A percentile compares a stretch with the other conserved stretches of the same genome.
These are phyloP conservation scores for Brettanomyces naardenensis DNA, from an alignment of 805 yeast species.

Conservation along the genomic window DNA sequence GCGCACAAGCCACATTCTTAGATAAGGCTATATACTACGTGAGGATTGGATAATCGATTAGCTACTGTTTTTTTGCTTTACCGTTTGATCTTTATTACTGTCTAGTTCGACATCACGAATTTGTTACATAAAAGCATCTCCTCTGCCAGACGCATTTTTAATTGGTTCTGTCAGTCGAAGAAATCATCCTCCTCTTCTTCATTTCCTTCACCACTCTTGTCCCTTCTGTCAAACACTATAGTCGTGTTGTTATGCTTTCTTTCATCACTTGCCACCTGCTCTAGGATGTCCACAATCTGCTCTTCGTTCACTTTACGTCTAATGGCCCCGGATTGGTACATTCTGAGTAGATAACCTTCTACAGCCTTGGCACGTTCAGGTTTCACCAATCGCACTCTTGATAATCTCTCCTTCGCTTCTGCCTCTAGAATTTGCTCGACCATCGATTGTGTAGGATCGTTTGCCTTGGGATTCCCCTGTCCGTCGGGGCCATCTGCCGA, in stretches of 20 bases:
- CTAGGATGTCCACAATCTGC: constrained; percentile 76
- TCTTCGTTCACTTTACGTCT: constrained; percentile 67
- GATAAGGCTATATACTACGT: no score
- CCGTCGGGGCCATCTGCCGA: neutral
- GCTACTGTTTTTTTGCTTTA: no score
- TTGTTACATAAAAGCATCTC: no score
- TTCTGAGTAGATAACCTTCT: constrained; percentile 65
- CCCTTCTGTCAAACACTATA: constrained; percentile 50
- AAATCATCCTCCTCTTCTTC: constrained; percentile 25
- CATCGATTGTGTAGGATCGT: constrained; percentile 22
- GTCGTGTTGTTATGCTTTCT: constrained; percentile 52
- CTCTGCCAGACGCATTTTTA: no score
- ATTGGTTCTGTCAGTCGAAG: constrained; percentile 32
- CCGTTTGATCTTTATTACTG: no score
- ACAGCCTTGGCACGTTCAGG: constrained; percentile 89
- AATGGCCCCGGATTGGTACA: constrained; percentile 73
- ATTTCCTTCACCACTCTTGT: constrained; percentile 9
- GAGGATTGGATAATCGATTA: no score
- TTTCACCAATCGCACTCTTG: constrained; percentile 80
- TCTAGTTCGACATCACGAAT: no score
- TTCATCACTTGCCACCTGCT: constrained; percentile 71
- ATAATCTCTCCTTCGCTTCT: constrained; percentile 78
- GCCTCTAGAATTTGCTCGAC: constrained; percentile 71
- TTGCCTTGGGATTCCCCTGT: constrained; percentile 2
- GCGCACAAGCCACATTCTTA: no score